Base-by-base conservation (phyloP, 495 filamentous ascomycete genomes). In the Umbilicaria muhlenbergii region DNA sequence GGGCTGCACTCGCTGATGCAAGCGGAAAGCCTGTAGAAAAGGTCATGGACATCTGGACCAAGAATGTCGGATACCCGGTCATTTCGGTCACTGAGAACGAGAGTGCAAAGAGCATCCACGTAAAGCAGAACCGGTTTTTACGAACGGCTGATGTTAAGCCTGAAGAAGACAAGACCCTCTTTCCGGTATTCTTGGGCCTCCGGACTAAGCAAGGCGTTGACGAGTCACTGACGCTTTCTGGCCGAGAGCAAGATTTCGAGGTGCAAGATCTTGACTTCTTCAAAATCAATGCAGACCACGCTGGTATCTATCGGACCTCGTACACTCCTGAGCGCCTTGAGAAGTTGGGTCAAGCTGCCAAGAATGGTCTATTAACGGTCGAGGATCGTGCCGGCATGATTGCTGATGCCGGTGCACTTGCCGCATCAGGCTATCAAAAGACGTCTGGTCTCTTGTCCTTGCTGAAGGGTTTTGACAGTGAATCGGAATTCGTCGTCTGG, bases 371-470 rank as follows among this genome's bases (percentile, higher is more conserved):
- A n/a, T 68, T 98, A 34, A 83, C 74, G n/a, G 83, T 91, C 31
- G 85, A 94, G 60, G 89, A 95, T 58, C 78, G 89, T 39, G 86
- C 88, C 37, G 91, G 91, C 56, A 86, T 98, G 81, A 81, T 98
- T 50, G 88, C 88, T 24, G 91, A 98, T 58, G 85, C 91, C 11
- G 88, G 87, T 51, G 86, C 91, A 36, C 69, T 98, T 50, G 83
- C 89, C 43, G 71, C 83, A 5, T 88, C 86, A 13, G 89, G 89
- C 24, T 94, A 91, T 59, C 86, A 94, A 61, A 86, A 80, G 59
- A 94, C 91, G 3, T 94, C 89, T 13, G 86, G 85, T 12, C 67
- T 94, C 42, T 65, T 98, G 14, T 86, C 79, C 41, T 73, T 98
- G 4, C 67, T 98, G 43, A 78, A 88, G 54, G 77, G 81, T 36